These are phyloP conservation scores for Phytophthora ohioensis DNA, from an alignment of 352 stramenopile species.

Conservation along the genomic window DNA sequence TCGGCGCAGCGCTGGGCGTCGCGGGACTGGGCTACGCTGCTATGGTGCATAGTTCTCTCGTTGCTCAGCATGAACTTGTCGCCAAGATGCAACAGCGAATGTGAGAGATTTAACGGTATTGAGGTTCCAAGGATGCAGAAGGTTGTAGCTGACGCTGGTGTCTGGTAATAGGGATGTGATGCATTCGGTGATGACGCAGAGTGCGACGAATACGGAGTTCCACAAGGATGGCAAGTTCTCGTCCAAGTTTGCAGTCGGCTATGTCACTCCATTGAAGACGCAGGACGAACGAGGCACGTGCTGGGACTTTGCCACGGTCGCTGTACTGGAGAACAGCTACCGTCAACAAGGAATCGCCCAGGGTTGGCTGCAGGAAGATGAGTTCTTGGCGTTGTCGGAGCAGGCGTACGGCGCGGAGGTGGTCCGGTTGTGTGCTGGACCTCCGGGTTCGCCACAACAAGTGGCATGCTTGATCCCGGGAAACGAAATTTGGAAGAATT, in stretches of 20 bases:
- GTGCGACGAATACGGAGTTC: background rate
- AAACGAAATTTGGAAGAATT: conserved; percentile 60
- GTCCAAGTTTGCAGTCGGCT: conserved; percentile 64
- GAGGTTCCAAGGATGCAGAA: background rate
- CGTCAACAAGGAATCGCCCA: conserved; percentile 60
- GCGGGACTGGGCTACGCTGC: conserved; percentile 18
- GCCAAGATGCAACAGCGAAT: conserved; percentile 27
- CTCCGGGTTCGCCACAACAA: conserved; percentile 59
- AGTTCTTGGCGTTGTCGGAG: conserved; percentile 16
- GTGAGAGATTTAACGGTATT: conserved; percentile 1
- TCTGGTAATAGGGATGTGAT: background rate
- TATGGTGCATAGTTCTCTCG: conserved; percentile 25
- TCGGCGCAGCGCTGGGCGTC: conserved; percentile 8
- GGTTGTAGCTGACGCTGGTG: background rate
- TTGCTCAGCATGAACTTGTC: conserved; percentile 21
- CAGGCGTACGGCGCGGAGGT: conserved; percentile 73
- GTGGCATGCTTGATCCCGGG: conserved; percentile 66
- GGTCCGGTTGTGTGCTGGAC: conserved; percentile 61
- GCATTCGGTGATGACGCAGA: conserved; percentile 2
- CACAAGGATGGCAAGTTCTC: conserved; percentile 36
- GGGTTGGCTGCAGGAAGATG: conserved; percentile 60
- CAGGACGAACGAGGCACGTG: conserved; percentile 75
- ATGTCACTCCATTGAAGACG: conserved; percentile 71
- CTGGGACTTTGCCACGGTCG: conserved; percentile 76
- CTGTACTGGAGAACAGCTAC: conserved; percentile 75